Evolutionary conservation across 106 monocot species (phyloP).

Genomic region (Platanthera zijinensis): DNA sequence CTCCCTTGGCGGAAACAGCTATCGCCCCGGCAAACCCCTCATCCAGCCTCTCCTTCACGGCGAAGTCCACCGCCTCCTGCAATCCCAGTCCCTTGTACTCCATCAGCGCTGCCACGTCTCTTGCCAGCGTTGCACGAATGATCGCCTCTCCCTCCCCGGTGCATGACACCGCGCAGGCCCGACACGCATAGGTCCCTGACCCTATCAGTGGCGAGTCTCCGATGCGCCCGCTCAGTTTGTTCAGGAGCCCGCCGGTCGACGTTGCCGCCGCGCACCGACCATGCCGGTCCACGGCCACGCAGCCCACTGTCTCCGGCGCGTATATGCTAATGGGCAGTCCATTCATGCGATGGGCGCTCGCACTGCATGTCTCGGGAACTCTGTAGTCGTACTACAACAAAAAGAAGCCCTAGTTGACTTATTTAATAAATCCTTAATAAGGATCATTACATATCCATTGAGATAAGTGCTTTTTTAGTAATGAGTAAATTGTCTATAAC

Average conservation of each 20-base stretch:
- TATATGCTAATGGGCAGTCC: conserved; percentile 83
- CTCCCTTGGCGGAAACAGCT: conserved; percentile 60
- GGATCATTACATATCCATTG: too few species aligned
- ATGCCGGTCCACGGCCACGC: conserved; percentile 58
- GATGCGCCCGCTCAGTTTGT: conserved; percentile 79
- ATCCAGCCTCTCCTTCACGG: conserved; percentile 59
- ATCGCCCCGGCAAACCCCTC: conserved; percentile 79
- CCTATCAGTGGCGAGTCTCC: conserved; percentile 94
- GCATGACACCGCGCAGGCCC: conserved; percentile 72
- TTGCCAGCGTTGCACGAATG: conserved; percentile 70
- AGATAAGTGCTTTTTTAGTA: too few species aligned
- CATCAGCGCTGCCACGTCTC: conserved; percentile 90
- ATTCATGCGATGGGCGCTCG: conserved; percentile 53
- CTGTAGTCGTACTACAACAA: conserved; percentile 72
- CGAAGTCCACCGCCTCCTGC: conserved; percentile 68
- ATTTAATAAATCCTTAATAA: too few species aligned
- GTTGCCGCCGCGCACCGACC: conserved; percentile 78
- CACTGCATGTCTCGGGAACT: conserved; percentile 50
- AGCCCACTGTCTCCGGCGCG: conserved; percentile 92
- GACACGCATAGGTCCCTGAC: conserved; percentile 83
- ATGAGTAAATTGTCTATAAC: too few species aligned
- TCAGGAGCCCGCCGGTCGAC: conserved; percentile 95
- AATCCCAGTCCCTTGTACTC: conserved; percentile 80
- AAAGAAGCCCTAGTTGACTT: too few species aligned
- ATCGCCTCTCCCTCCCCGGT: conserved; percentile 95